Evolutionary conservation across 768 basidiomycete genomes (phyloP), one percentile per base, ranked within the genome.

Genomic region (Dictyophora rubrovolvata): DNA sequence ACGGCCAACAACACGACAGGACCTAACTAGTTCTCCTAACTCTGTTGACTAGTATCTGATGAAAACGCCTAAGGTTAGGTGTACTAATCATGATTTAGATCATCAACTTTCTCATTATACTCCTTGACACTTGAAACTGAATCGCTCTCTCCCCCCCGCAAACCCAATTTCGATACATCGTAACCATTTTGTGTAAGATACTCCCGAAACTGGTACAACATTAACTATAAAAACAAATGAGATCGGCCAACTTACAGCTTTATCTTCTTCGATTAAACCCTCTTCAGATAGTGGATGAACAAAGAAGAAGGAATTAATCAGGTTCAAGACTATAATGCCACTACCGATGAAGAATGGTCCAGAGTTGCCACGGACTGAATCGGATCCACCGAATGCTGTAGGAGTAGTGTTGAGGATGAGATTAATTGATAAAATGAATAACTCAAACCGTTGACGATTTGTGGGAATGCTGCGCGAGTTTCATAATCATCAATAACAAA

Each of bases 271-370:
- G 22, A 70, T 74, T 89, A 93, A 90, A 36, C 87, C 87, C 60
- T 93, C 89, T 33, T 82, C 80, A 17, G 75, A 73, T 56, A 93
- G 76, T 46, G 91, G 89, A 48, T 74, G 76, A 66, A 96, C 80
- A 71, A 89, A 84, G 70, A 89, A 69, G 63, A 84, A 77, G 0
- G 85, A 84, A 63, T 91, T 72, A 9, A 83, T 21, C 2, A 93
- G 92, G 61, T 87, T 89, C 54, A 92, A 63, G 49, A 95, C 62
- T 4, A 91, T 91, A 52, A 96, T 78, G 37, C 68, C 71, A 63
- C 87, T 88, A n/a, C 78, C 90, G 62, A 92, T 69, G 87, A 86
- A 91, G 79, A 92, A 92, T 12, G 89, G 89, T n/a, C 90, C 89
- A 0, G 91, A 92, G 67, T 87, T 85, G 52, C 85, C 87, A 61